Conservation (phyloP, 164 flowering plant species). For the Nelumbo lutea region DNA sequence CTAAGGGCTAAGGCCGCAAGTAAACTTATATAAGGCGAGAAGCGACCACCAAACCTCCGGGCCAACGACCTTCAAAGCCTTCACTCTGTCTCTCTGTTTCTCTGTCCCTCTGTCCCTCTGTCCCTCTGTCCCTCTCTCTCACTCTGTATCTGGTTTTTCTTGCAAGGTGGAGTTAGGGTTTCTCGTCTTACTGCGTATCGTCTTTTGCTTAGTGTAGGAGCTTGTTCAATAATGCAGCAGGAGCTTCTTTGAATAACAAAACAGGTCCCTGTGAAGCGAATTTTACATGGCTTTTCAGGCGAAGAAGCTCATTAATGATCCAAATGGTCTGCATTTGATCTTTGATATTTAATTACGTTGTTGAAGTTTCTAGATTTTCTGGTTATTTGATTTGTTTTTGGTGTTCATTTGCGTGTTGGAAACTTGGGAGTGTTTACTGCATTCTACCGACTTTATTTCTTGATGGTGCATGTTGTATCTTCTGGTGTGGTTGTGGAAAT, state of each 20-base stretch:
- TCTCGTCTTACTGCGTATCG: neutral
- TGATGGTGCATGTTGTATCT: neutral
- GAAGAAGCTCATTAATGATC: conserved; percentile 81
- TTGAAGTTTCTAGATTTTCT: neutral
- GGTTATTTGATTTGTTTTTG: neutral
- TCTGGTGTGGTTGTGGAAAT: neutral
- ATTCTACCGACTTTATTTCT: neutral
- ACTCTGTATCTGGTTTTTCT: neutral
- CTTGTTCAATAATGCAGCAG: conserved; percentile 9
- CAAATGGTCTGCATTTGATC: conserved; percentile 41
- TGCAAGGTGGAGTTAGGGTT: conserved; percentile 7
- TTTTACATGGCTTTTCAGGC: conserved; percentile 47
- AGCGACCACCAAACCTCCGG: neutral
- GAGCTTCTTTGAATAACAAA: neutral
- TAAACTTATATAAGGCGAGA: no score
- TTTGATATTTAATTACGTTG: neutral
- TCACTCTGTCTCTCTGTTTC: conserved; percentile 3
- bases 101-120: no score
- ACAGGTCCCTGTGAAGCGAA: neutral
- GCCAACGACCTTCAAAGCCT: neutral
- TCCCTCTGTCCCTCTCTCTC: no score
- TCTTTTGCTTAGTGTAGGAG: neutral
- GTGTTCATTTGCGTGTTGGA: neutral
- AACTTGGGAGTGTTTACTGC: neutral
- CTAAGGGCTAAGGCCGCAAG: no score